Base-by-base conservation (phyloP, 257 asterid species). In the Knoxia roxburghii region DNA sequence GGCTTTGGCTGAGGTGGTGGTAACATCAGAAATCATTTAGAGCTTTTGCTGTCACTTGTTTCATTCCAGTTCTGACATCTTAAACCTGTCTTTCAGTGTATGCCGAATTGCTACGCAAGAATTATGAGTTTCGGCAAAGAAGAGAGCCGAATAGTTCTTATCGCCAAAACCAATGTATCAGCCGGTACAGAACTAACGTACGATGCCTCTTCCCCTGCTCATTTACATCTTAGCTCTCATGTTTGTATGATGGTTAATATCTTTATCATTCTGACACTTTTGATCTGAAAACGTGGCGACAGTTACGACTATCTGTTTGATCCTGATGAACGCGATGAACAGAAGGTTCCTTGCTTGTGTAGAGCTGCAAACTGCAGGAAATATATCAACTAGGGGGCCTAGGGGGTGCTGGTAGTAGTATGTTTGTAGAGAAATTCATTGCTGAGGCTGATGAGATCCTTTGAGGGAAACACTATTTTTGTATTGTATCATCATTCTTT, bases 141-240 rank as follows among this genome's bases (percentile, higher is more conserved):
- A 27, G 92, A 88, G 75, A 90, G 91, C 83, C 80, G 86, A 35
- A 88, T 94, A 66, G 85, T 90, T 69, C 98, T 94, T 60, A 87
- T 90, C 35, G 98, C 98, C 21, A 94, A 84, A 78, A 78, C 80
- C 67, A 81, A 78, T 43, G 96, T 90, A 40, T 68, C 88, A 20
- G 99, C 89, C 41, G 97, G 99, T 21, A 83, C 73, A 7, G 99
- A 94, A 81, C 84, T 94, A 73, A 94, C 98, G 96, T 94, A 87
- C 2, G 86, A n/a, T n/a, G 9, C 61, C 66, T 59, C 68, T 68
- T 66, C 72, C 71, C 64, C 24, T 48, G n/a, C 29, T 64, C 64
- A 56, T 50, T 72, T 43, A 18, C 41, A 18, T 53, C 15, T 11
- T n/a, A n/a, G n/a, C n/a, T n/a, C n/a, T n/a, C n/a, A 13, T 7